Evolutionary conservation across 2,329 filamentous ascomycete genomes (phyloP), one percentile per base, ranked within the genome.

Genomic region (Penicillium glabrum): DNA sequence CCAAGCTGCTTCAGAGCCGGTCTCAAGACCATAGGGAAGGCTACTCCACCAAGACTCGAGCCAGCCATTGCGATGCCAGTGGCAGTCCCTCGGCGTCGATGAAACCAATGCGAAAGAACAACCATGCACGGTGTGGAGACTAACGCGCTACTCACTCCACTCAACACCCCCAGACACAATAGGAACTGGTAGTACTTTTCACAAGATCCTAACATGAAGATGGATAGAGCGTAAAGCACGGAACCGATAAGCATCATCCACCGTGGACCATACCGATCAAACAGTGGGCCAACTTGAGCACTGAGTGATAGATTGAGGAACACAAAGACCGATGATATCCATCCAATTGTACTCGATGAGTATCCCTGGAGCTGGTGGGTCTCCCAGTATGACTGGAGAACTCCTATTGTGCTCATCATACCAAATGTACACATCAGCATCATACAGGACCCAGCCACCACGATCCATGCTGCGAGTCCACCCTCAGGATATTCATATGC

Each of bases 111-210:
- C 51, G 69, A 72, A 1, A 77, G 63, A 9, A 72, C 72, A 0
- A 73, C 69, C 29, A 77, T 68, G 1, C 69, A 63, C 2, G 74
- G 71, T 0, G 74, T 77, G 0, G 73, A 71, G 9, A 77, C 51
- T 4, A 74, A 61, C 0, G 75, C 74, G 1, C 69, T 67, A 1
- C 70, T 65, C 4, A 69, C 51, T 0, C 75, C 76, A 1, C 73
- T 70, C 3, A 77, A 59, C 2, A 77, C 33, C 0, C 70, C 67
- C 0, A 75, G 63, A 64, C 69, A 72, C 56, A 78, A 66, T 66
- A 82, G 59, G 39, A 82, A 82, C 5, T 82, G 79, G 77, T 77
- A 81, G 64, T 82, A 82, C 21, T 64, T 53, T 4, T 63, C 67
- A 60, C 80, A 82, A 51, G 81, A 69, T 0, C 76, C 80, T 29